phyloP scores from a whole-genome alignment of 495 filamentous ascomycete species.

The Penicillium parvum region DNA sequence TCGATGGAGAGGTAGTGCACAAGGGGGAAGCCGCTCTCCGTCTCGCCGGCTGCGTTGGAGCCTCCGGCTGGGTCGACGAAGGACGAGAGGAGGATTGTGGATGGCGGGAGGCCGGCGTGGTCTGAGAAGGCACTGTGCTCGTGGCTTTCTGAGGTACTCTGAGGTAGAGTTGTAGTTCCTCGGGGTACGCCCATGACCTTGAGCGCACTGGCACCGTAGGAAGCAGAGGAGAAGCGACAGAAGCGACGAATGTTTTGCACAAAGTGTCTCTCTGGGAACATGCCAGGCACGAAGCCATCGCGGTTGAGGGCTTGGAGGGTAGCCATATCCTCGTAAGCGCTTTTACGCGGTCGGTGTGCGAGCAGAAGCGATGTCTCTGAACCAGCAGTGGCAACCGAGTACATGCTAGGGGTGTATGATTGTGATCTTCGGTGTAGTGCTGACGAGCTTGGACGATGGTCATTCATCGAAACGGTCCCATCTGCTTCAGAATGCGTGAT shows the following conservation, averaged over 20 bases:
- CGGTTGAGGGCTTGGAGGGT: conserved; percentile 53
- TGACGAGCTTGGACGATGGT: conserved; percentile 30
- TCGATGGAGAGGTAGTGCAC: conserved; percentile 77
- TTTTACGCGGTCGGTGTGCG: conserved; percentile 47
- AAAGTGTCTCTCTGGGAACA: conserved; percentile 64
- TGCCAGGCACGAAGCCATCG: conserved; percentile 54
- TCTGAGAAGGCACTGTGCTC: conserved; percentile 70
- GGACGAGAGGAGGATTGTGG: conserved; percentile 69
- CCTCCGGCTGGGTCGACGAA: conserved; percentile 74
- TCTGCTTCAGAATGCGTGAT: conserved; percentile 47
- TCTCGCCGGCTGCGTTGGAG: conserved; percentile 65
- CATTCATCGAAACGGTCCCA: conserved; percentile 28
- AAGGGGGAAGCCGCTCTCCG: conserved; percentile 68
- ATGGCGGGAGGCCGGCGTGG: conserved; percentile 62
- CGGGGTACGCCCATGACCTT: conserved; percentile 64
- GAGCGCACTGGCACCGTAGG: conserved; percentile 69
- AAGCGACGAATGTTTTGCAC: conserved; percentile 69
- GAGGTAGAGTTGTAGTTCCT: conserved; percentile 36
- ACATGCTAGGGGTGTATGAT: conserved; percentile 58
- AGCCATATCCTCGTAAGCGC: conserved; percentile 52
- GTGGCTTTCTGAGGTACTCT: conserved; percentile 44
- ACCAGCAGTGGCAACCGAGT: conserved; percentile 61
- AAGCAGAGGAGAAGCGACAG: conserved; percentile 72
- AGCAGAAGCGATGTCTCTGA: conserved; percentile 63
- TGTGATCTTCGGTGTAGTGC: conserved; percentile 28